Percentiles rank a stretch among this genome's conserved stretches.
Evolutionary conservation across 2,329 filamentous ascomycete species (phyloP).

Genomic region (Fusarium drepaniforme): DNA sequence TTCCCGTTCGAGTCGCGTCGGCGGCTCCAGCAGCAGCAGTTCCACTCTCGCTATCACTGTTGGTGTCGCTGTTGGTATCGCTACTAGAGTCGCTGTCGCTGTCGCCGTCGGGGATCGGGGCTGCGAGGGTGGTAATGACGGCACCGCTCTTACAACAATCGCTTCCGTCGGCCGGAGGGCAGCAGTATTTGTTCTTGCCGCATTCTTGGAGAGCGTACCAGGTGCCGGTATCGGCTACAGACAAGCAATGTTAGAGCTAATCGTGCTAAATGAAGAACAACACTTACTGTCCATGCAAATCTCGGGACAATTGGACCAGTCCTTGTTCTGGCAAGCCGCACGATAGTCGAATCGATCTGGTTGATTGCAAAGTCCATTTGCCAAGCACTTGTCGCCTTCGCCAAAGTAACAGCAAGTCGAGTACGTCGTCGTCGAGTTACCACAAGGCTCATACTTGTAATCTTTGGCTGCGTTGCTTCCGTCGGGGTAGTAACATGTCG

Average conservation of each 20-base stretch:
- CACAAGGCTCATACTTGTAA: constrained; percentile 39
- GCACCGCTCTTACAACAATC: constrained; percentile 35
- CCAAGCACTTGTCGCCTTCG: constrained; percentile 35
- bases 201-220: constrained; percentile 30
- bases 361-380: constrained; percentile 35
- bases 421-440: constrained; percentile 24
- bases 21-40: background rate
- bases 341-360: constrained; percentile 32
- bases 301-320: constrained; percentile 37
- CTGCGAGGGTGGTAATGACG: constrained; percentile 25
- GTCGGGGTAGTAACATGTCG: constrained; percentile 39
- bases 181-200: constrained; percentile 38
- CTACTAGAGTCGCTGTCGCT: background rate
- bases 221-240: constrained; percentile 16
- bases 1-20: background rate
- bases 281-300: constrained; percentile 37
- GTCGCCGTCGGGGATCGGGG: constrained; percentile 3
- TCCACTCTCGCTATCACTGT: background rate
- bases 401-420: constrained; percentile 41
- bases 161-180: constrained; percentile 20
- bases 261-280: background rate
- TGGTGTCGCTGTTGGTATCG: background rate
- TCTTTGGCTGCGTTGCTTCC: constrained; percentile 34
- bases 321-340: constrained; percentile 38
- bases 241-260: background rate